Base-by-base conservation (phyloP, 768 basidiomycete species). In the Pleurotus ostreatus region DNA sequence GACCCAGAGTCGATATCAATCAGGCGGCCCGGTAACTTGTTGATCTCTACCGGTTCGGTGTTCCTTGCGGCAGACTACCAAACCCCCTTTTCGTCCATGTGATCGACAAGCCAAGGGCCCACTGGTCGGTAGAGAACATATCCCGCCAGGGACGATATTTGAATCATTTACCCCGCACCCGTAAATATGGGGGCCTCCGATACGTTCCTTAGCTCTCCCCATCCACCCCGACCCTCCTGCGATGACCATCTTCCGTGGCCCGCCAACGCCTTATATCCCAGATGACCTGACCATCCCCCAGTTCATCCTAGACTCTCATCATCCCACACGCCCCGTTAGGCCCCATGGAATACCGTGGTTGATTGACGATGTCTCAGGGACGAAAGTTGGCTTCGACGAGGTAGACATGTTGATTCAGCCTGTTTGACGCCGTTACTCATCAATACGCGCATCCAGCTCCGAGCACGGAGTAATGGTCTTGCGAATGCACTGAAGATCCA, bases 281-380 rank as follows among this genome's bases (percentile, higher is more conserved):
- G 80, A 82, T 64, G 68, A 80, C 60, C 60, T 82, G 39, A 79
- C 79, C 2, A 64, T 82, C 39, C 74, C 78, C 4, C 81, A 84
- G 63, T 83, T 83, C 64, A 69, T 80, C 26, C 77, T 84, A 51
- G 78, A 81, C 60, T 64, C 59, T 34, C 59, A 66, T 26, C 79
- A 82, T 58, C 65, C 73, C n/a, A 67, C 62, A 26, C 68, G 78
- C 41, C 80, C 79, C 5, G 60, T 61, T 25, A 71, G 72, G 57
- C 65, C 54, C 15, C 53, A 59, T 20, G 60, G 61, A 18, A 70
- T 61, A n/a, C 73, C 78, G 9, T 81, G 78, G 72, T 62, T 84
- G 34, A 74, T 83, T 46, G 78, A 83, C 30, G 80, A 83, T 58
- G 70, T 66, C 3, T 76, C 78, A 0, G 81, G 80, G 7, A 70